These are phyloP conservation scores for Magnusiomyces suaveolens DNA, from an alignment of 1,139 yeast species.

Conservation along the genomic window DNA sequence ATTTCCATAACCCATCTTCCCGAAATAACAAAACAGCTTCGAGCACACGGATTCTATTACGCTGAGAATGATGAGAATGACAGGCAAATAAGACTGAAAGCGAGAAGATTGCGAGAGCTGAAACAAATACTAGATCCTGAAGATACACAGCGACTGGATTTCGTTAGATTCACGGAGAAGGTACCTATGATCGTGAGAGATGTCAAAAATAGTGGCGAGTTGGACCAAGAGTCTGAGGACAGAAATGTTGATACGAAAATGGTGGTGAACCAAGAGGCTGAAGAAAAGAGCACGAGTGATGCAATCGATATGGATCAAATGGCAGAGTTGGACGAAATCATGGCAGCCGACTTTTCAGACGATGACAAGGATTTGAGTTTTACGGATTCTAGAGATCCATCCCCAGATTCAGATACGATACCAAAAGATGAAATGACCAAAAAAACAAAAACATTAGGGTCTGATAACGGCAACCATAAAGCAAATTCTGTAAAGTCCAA, in stretches of 20 bases:
- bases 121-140: neutral
- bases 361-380: neutral
- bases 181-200: neutral
- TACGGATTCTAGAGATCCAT: neutral
- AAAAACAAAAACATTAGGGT: too few species aligned
- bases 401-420: neutral
- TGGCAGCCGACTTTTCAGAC: neutral
- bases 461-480: too few species aligned
- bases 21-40: slow-evolving; percentile 2
- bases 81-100: neutral
- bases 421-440: neutral
- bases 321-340: neutral
- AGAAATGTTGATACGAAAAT: neutral
- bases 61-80: neutral
- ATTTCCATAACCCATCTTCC: slow-evolving; percentile 5
- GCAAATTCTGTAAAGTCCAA: neutral
- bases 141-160: neutral
- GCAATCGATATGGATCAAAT: neutral
- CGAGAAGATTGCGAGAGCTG: neutral
- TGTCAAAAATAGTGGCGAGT: neutral
- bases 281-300: neutral
- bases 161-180: neutral
- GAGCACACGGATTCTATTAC: slow-evolving; percentile 3
- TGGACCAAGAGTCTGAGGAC: neutral
- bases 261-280: neutral